Evolutionary conservation across 2,329 filamentous ascomycete genomes (phyloP), one percentile per base, ranked within the genome.

Genomic region (Tetracladium maxilliforme): DNA sequence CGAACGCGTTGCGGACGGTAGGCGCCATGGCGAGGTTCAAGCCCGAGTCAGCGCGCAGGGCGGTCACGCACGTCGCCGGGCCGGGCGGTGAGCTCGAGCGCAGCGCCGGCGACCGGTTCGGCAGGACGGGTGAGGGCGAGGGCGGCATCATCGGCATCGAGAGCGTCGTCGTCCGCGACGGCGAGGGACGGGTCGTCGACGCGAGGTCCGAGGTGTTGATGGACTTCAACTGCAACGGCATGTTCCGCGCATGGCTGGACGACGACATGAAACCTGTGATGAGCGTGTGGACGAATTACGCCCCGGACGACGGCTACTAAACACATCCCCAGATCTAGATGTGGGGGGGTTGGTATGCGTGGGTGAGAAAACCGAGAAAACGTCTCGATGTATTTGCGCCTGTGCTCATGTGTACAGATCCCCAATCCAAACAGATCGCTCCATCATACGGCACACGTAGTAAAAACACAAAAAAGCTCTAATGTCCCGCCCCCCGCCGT

Each of bases 111-210:
- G 58, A 73, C 13, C 61, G 81, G 21, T 90, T 81, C 78, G 61
- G 61, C 2, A 61, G 56, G 28, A 79, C 74, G 0, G 77, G 79
- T 3, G 83, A 92, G 43, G 84, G 84, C 0, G 68, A 80, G 42
- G 84, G 82, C 1, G 84, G 84, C 0, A 78, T 93, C 24, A 92
- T 93, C 38, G 84, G 81, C 0, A 78, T 86, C 22, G 77, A 84
- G 40, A 47, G 66, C 13, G 56, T 56, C 1, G 48, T 66, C 3
- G 52, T 61, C 8, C 43, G 48, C 3, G 53, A 64, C 30, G 48
- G 35, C 4, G 39, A 52, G n/a, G 52, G 30, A 4, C 58, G 60
- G 0, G 35, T 36, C n/a, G 38, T 57, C 5, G 42, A 62, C 2
- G 45, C 48, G 2, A 40, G 52, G 10, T 55, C 54, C 2, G 57